These are phyloP conservation scores for Neofusicoccum sp. DNA, from an alignment of 2,329 filamentous ascomycete genomes.

Conservation along the genomic window DNA sequence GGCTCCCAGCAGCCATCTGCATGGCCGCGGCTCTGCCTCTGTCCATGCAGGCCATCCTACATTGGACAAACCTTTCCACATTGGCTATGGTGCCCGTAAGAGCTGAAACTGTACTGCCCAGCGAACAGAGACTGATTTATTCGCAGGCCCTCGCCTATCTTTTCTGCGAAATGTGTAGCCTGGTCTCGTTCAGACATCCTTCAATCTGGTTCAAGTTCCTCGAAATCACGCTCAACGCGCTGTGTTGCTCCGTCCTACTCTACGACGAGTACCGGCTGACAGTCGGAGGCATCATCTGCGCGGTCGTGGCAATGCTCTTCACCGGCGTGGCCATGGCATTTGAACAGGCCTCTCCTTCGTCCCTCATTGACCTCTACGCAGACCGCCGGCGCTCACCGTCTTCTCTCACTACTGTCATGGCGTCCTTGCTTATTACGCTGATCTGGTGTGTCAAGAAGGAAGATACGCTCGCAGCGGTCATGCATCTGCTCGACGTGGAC, in stretches of 20 bases:
- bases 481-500: conserved; percentile 17
- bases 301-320: conserved; percentile 3
- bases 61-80: conserved; percentile 35
- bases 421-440: neutral
- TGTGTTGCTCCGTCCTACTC: neutral
- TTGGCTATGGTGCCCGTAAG: conserved; percentile 36
- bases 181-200: conserved; percentile 28
- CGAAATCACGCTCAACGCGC: conserved; percentile 23
- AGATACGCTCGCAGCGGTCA: conserved; percentile 8
- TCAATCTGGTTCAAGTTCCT: conserved; percentile 33
- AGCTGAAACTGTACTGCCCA: neutral
- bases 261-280: conserved; percentile 19
- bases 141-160: conserved; percentile 25
- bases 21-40: conserved; percentile 31
- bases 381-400: neutral
- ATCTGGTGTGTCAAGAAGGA: conserved; percentile 13
- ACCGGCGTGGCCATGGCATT: conserved; percentile 6
- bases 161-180: conserved; percentile 24
- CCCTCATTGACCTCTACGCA: neutral
- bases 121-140: conserved; percentile 22
- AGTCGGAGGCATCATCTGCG: neutral
- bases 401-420: neutral
- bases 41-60: conserved; percentile 34
- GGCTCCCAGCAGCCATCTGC: conserved; percentile 11
- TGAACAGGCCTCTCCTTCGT: neutral